Evolutionary conservation across 495 filamentous ascomycete species (phyloP).

Genomic region (Podospora appendiculata): DNA sequence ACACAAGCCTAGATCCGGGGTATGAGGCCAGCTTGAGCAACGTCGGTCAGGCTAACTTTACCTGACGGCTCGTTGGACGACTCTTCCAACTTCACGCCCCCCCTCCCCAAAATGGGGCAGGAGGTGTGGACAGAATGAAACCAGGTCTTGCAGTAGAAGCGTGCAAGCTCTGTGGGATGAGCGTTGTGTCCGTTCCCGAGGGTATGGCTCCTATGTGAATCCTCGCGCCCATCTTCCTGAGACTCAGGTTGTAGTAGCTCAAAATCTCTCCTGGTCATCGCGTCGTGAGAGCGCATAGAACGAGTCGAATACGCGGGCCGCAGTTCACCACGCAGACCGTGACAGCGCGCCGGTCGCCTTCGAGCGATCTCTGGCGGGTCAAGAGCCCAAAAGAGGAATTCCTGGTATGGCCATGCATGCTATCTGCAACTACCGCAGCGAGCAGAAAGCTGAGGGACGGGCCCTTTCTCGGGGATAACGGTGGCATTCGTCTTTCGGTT

Average conservation of each 20-base stretch:
- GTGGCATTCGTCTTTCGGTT: not conserved
- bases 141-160: not conserved
- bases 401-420: too few relatives aligned
- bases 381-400: too few relatives aligned
- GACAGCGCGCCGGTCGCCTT: too few relatives aligned
- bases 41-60: slow-evolving; percentile 10
- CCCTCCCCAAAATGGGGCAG: not conserved
- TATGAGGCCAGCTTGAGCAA: slow-evolving; percentile 16
- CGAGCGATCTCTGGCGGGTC: too few relatives aligned
- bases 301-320: not conserved
- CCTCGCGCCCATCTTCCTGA: slow-evolving; percentile 2
- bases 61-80: slow-evolving; percentile 3
- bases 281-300: not conserved
- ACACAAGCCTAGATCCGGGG: slow-evolving; percentile 16
- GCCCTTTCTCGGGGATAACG: not conserved
- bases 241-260: not conserved
- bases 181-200: slow-evolving; percentile 22
- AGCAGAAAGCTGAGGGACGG: too few relatives aligned
- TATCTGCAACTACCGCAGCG: too few relatives aligned
- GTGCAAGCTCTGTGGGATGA: slow-evolving; percentile 5
- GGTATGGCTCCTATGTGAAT: slow-evolving; percentile 18
- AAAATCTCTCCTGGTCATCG: not conserved
- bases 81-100: not conserved
- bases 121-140: not conserved
- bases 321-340: not conserved